Evolutionary conservation across 139 green algal genomes (phyloP), one percentile per base, ranked within the genome.

Genomic region (Chlamydomonas sphaeroides): DNA sequence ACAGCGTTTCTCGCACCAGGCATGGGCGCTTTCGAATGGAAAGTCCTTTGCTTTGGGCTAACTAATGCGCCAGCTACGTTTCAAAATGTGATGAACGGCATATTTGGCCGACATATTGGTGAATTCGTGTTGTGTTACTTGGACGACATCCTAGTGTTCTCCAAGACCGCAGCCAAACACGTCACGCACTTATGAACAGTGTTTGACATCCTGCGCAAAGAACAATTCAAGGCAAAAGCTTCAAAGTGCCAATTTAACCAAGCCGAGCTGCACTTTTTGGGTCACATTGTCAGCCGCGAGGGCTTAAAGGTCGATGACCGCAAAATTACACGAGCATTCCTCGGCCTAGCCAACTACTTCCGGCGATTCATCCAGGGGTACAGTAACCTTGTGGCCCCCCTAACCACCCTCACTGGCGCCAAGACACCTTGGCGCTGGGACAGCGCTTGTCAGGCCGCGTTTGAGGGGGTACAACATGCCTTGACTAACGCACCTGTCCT

Each of bases 321-420:
- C 8, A 75, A 75, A 28, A 45, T 75, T 45, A 38, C 86, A 2
- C 17, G 76, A 25, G 53, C 63, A 23, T 91, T 91, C 65, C 35
- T 90, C 10, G 88, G 85, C 1, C 62, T 92, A 1, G 85, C 83
- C 26, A 90, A 88, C 38, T 90, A 90, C 48, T 92, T 90, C 49
- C 59, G 86, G 3, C 79, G 65, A 4, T 93, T 91, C 45, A 89
- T 93, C 17, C 84, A 86, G 53, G 51, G 68, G 2, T 91, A 78
- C 26, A 67, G 63, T 10, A 68, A 30, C 5, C 35, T 90, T 28
- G 83, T 65, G 5, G 11, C 67, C 17, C 85, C 86, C 23, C 39
- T 93, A 14, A 90, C 77, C 20, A 32, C 79, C 23, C 75, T 91
- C 4, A 53, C 78, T 1, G 69, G 78, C n/a, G 41, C 18, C 15